Evolutionary conservation across 257 asterid species (phyloP).

Genomic region (Nicotiana sylvestris): DNA sequence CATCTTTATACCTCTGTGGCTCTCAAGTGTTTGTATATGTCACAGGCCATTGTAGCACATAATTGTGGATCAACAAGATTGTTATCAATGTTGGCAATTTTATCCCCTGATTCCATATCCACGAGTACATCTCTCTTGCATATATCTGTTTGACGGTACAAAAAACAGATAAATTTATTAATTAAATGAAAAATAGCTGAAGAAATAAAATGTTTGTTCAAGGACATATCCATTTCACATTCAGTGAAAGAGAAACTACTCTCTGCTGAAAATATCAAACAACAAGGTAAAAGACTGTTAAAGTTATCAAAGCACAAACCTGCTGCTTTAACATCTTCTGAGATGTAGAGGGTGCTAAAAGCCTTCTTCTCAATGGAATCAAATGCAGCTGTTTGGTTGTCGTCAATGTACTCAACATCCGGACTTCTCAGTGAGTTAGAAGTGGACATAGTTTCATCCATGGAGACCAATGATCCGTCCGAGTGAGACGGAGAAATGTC

Average conservation of each 20-base stretch:
- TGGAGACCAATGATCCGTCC: constrained; percentile 53
- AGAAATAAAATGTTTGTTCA: neutral
- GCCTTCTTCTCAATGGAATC: constrained; percentile 68
- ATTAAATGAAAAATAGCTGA: neutral
- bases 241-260: neutral
- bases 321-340: constrained; percentile 44
- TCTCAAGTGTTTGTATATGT: constrained; percentile 81
- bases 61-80: constrained; percentile 74
- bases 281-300: neutral
- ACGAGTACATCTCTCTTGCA: constrained; percentile 66
- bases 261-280: neutral
- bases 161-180: neutral
- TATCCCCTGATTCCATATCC: constrained; percentile 33
- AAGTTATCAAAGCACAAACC: constrained; percentile 33
- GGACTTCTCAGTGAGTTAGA: constrained; percentile 86
- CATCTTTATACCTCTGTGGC: constrained; percentile 67
- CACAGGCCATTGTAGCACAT: constrained; percentile 89
- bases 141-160: constrained; percentile 35
- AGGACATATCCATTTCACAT: neutral
- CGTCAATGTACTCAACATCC: constrained; percentile 80
- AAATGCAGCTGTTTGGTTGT: constrained; percentile 41
- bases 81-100: constrained; percentile 53
- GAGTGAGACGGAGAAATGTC: constrained; percentile 45
- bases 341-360: constrained; percentile 51
- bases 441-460: constrained; percentile 89